Base-by-base conservation (phyloP, 1,284 basidiomycete genomes). In the Apiotrichum montevideense region DNA sequence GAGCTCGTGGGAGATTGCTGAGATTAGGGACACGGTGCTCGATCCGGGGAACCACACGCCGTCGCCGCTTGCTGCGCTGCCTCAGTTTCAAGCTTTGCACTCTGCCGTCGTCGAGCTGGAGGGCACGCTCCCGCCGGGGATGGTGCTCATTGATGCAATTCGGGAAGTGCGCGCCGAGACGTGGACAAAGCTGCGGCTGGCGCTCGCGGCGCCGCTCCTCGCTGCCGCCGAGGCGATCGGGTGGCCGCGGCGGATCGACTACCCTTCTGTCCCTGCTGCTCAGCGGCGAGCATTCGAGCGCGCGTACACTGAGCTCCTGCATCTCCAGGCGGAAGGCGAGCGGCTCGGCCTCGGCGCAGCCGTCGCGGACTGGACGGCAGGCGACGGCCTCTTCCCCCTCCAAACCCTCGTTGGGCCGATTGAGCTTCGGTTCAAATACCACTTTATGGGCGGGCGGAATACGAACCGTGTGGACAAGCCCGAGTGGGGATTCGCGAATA, bases 401-500 rank as follows among this genome's bases (percentile, higher is more conserved):
- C 85, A 90, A 67, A 86, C 88, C 0, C 82, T 98, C n/a, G 81
- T 92, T 2, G 84, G 87, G 55, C 90, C 93, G 0, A 81, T 98
- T 48, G 81, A 88, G 2, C 78, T 92, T 47, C 84, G 95, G 29
- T 98, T 98, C 80, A 90, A 88, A 66, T 99, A 89, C 73, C 96
- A 99, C 70, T 98, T 98, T 66, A 92, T 97, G 62, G 85, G 88
- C 0, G 80, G 83, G 11, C 81, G 90, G 39, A 83, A 86, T 60
- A 98, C 95, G 0, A 98, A 97, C 74, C 82, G 91, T 48, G 76
- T 95, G 6, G 95, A 98, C 78, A 98, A 96, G 88, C 95, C 95
- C 1, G 96, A 98, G 74, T 98, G 95, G 91, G 97, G 90, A 66
- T 88, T 98, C 66, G 87, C 90, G 3, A 90, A 97, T 72, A 81